Evolutionary conservation across 2,329 filamentous ascomycete genomes (phyloP), one percentile per base, ranked within the genome.

Genomic region (Capronia epimyces): DNA sequence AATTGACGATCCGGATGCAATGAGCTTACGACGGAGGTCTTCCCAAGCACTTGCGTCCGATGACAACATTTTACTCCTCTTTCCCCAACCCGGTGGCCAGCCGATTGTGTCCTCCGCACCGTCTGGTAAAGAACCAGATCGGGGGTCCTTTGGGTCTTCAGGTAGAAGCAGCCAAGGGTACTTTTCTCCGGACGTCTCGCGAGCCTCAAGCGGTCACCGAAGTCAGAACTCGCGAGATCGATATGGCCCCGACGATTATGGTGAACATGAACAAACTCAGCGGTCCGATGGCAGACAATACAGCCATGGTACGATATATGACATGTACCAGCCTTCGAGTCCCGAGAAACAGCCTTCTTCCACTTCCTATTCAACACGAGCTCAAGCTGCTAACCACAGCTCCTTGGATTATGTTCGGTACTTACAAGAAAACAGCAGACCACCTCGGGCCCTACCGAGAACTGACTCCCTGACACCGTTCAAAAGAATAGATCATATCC

Each of bases 41-140:
- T 59, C 58, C 13, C 54, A 57, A 29, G 45, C 52, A 20, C 52
- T 60, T 10, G 29, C 58, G 13, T 31, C 45, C 13, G 55, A 57
- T n/a, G 58, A 59, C 49, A 58, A 59, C 29, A 55, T 58, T 15
- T 27, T 55, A 13, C 29, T 57, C n/a, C 44, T 60, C 16, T 59
- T 56, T 22, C 48, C 56, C 42, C 32, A 43, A 29, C 52, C 49
- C 22, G 53, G 48, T 6, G 50, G 49, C 8, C 43, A 39, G 27
- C 39, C 44, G 2, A 47, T 27, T 9, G 5, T 24, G 20, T 16
- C 37, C 12, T 18, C 18, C 9, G 32, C 34, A n/a, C 24, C 55
- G 12, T 21, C n/a, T 10, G 24, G 34, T n/a, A 32, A 42, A 40
- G 48, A 52, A 10, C 31, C 34, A 6, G 50, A 52, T 15, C 53